phyloP scores from a whole-genome alignment of 345 rosid genomes.

The Litchi chinensis region DNA sequence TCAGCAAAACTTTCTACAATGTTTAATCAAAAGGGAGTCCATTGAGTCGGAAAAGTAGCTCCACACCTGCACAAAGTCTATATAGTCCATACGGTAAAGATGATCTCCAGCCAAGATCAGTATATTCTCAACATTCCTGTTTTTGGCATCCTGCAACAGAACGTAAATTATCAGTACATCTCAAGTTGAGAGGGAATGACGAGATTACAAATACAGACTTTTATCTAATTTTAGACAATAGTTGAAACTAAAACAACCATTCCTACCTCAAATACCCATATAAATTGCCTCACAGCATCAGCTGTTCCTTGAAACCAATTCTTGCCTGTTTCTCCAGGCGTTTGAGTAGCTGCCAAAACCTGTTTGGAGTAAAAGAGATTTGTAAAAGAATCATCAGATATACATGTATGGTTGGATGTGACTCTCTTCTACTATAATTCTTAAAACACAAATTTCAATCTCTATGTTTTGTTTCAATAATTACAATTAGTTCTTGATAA shows the following conservation, averaged over 20 bases:
- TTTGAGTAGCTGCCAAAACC: conserved; percentile 98
- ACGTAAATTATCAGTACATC: conserved; percentile 10
- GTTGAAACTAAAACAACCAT: background rate
- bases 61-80: conserved; percentile 79
- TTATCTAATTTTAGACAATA: background rate
- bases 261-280: conserved; percentile 92
- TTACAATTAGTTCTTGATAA: background rate
- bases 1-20: conserved; percentile 6
- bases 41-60: background rate
- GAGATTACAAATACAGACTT: background rate
- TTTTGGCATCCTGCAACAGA: conserved; percentile 75
- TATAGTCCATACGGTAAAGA: conserved; percentile 87
- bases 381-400: background rate
- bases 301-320: conserved; percentile 99
- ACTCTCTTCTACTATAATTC: background rate
- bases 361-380: conserved; percentile 28
- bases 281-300: conserved; percentile 96
- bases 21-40: background rate
- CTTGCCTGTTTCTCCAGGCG: conserved; percentile 88
- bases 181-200: background rate
- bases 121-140: conserved; percentile 73
- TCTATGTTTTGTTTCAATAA: background rate
- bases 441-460: background rate
- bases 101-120: conserved; percentile 89
- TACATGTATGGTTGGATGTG: background rate